Evolutionary conservation across 2,329 filamentous ascomycete genomes (phyloP).

Genomic region (Fonsecaea monophora): DNA sequence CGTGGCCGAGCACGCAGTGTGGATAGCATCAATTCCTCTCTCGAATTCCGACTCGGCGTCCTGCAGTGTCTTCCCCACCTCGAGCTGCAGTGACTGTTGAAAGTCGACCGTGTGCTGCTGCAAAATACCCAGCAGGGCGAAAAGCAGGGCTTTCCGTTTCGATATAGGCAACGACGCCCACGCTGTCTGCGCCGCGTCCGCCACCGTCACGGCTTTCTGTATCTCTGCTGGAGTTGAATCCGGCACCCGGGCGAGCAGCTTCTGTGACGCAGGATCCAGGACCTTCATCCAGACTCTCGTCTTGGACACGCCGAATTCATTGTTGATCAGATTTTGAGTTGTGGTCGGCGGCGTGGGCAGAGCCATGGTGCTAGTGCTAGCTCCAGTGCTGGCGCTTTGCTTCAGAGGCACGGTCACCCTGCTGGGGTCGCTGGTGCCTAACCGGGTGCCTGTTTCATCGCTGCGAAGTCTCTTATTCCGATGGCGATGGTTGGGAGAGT

Average conservation of each 20-base stretch:
- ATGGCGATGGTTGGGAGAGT: slow-evolving; percentile 2
- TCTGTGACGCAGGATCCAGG: slow-evolving; percentile 39
- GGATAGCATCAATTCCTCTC: slow-evolving; percentile 42
- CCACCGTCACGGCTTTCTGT: slow-evolving; percentile 38
- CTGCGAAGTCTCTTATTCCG: slow-evolving; percentile 13
- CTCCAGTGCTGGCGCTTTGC: neutral
- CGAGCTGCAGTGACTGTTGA: slow-evolving; percentile 17
- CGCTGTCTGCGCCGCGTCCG: slow-evolving; percentile 38
- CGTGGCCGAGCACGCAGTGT: slow-evolving; percentile 41
- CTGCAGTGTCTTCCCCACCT: slow-evolving; percentile 41
- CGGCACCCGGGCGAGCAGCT: slow-evolving; percentile 39
- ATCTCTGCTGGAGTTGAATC: slow-evolving; percentile 39
- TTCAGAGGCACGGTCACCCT: slow-evolving; percentile 6
- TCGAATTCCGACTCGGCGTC: slow-evolving; percentile 42
- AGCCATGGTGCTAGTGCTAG: neutral
- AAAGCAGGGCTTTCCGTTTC: slow-evolving; percentile 35
- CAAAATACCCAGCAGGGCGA: slow-evolving; percentile 14
- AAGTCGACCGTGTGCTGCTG: slow-evolving; percentile 7
- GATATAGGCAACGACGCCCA: slow-evolving; percentile 38
- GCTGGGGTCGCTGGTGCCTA: slow-evolving; percentile 5
- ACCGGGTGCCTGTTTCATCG: slow-evolving; percentile 9
- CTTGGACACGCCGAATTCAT: slow-evolving; percentile 28
- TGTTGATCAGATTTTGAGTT: slow-evolving; percentile 36
- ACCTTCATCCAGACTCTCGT: slow-evolving; percentile 41
- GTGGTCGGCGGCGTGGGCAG: slow-evolving; percentile 1